Conservation (phyloP, 352 stramenopile species). For the Phytophthora fragariae region DNA sequence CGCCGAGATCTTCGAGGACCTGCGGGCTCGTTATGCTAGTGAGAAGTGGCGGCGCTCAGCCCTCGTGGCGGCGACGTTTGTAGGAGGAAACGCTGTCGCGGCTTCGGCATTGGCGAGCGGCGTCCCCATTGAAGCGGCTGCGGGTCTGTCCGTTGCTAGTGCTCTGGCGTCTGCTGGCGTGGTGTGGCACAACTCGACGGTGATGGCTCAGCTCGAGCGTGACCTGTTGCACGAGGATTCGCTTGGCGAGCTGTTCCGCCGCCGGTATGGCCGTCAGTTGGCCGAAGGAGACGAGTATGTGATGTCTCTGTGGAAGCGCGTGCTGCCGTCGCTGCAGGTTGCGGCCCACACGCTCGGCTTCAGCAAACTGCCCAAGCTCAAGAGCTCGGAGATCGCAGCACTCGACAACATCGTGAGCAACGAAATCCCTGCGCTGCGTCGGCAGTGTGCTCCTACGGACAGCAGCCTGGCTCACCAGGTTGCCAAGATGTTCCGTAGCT, state of each 20-base stretch:
- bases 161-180: slow-evolving; percentile 86
- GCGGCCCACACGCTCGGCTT: slow-evolving; percentile 89
- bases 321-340: slow-evolving; percentile 85
- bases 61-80: slow-evolving; percentile 65
- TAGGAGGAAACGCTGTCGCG: slow-evolving; percentile 78
- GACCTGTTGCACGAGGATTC: slow-evolving; percentile 89
- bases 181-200: slow-evolving; percentile 90
- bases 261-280: slow-evolving; percentile 95
- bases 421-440: slow-evolving; percentile 90
- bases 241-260: slow-evolving; percentile 93
- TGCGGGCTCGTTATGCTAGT: slow-evolving; percentile 75
- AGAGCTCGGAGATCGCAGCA: slow-evolving; percentile 76
- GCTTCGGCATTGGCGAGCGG: slow-evolving; percentile 82
- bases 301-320: slow-evolving; percentile 93
- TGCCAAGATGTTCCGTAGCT: slow-evolving; percentile 83
- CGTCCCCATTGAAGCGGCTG: slow-evolving; percentile 84
- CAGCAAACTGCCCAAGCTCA: slow-evolving; percentile 88
- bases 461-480: slow-evolving; percentile 88
- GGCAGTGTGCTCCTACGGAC: slow-evolving; percentile 82
- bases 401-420: slow-evolving; percentile 91
- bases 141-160: slow-evolving; percentile 79
- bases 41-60: slow-evolving; percentile 86
- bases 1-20: slow-evolving; percentile 86
- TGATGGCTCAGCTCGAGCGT: slow-evolving; percentile 88
- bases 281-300: slow-evolving; percentile 98